A percentile compares a stretch with the other conserved stretches of the same genome.
phyloP scores from a whole-genome alignment of 345 rosid genomes.

The Fremontodendron californicum region DNA sequence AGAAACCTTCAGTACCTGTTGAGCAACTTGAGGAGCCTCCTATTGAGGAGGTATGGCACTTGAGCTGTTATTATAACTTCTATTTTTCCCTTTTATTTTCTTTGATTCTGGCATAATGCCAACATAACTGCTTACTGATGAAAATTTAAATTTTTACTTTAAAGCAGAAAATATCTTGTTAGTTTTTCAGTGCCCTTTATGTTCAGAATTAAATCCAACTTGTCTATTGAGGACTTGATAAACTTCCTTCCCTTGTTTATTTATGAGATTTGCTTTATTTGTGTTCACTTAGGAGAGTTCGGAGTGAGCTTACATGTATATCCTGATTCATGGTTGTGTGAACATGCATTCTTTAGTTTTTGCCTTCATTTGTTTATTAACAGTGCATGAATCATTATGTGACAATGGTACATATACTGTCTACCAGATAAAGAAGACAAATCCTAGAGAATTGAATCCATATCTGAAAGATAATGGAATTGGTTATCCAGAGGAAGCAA shows the following conservation, averaged over 20 bases:
- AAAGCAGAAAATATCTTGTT: neutral
- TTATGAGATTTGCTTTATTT: neutral
- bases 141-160: too few species aligned
- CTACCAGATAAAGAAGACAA: constrained; percentile 39
- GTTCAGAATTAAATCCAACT: neutral
- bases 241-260: too few species aligned
- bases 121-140: neutral
- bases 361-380: neutral
- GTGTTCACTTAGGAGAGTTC: neutral
- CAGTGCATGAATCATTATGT: neutral
- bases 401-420: neutral
- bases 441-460: constrained; percentile 84
- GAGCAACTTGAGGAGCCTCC: constrained; percentile 40
- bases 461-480: constrained; percentile 61
- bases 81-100: too few species aligned
- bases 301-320: neutral
- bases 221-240: too few species aligned
- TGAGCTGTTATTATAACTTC: neutral
- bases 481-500: constrained; percentile 87
- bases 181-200: neutral
- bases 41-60: constrained; percentile 46
- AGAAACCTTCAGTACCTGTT: constrained; percentile 28
- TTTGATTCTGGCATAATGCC: neutral
- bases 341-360: neutral
- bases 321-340: neutral